Conservation (phyloP, 352 stramenopile species). For the Phytophthora quininea region DNA sequence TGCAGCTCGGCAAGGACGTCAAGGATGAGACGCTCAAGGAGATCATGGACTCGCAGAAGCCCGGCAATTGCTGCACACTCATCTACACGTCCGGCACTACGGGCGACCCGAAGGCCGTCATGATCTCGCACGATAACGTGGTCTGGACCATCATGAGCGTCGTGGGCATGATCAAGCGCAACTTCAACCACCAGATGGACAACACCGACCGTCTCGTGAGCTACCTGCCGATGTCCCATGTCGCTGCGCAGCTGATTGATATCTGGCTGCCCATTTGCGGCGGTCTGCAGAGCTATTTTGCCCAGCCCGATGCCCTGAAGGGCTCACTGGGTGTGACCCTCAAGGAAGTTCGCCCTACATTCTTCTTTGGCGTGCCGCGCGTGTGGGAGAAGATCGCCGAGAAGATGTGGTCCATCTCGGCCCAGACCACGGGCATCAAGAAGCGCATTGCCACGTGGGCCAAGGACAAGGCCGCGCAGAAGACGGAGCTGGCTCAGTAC, state of each 20-base stretch:
- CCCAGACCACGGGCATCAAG: conserved; percentile 90
- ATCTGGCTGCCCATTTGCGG: conserved; percentile 77
- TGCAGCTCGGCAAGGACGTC: conserved; percentile 73
- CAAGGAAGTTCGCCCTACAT: conserved; percentile 86
- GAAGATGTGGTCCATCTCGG: conserved; percentile 87
- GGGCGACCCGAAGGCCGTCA: conserved; percentile 95
- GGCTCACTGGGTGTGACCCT: conserved; percentile 85
- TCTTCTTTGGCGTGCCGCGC: conserved; percentile 92
- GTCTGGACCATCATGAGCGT: conserved; percentile 83
- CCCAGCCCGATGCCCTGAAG: conserved; percentile 90
- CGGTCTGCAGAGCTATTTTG: conserved; percentile 86
- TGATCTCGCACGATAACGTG: conserved; percentile 96
- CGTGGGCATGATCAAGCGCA: conserved; percentile 61
- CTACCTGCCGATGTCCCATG: conserved; percentile 91
- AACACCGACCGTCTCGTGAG: conserved; percentile 81
- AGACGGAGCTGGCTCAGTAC: conserved; percentile 85
- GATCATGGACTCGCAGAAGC: conserved; percentile 80
- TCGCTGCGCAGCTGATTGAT: conserved; percentile 89
- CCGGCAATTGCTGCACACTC: conserved; percentile 88
- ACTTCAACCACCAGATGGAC: conserved; percentile 61
- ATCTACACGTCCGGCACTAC: conserved; percentile 97
- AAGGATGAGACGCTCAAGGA: conserved; percentile 68
- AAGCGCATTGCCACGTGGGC: conserved; percentile 92
- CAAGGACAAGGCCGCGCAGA: conserved; percentile 85
- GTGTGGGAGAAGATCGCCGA: conserved; percentile 95